Percentiles rank a stretch among this genome's conserved stretches.
Conservation (phyloP, 768 basidiomycete species). For the Porpolomopsis calyptriformis region DNA sequence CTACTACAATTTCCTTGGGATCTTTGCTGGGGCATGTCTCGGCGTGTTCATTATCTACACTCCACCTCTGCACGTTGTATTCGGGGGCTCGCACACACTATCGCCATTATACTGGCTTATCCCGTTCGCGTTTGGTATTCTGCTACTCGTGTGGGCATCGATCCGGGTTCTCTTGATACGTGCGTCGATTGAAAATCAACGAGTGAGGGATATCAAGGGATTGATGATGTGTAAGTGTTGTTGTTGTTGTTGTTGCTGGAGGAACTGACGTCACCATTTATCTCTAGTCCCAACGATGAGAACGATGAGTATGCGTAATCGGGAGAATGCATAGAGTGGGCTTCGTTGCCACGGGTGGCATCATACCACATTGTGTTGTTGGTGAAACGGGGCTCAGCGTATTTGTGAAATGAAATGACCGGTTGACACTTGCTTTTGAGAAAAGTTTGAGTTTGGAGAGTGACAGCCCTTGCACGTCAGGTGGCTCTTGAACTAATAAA, state of each 20-base stretch:
- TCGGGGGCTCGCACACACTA: constrained; percentile 47
- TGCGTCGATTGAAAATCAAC: constrained; percentile 42
- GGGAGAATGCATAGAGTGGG: constrained; percentile 9
- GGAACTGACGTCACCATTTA: not conserved
- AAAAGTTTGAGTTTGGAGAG: too few species aligned
- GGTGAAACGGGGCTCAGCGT: too few species aligned
- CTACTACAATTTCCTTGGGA: constrained; percentile 55
- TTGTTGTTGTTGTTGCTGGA: not conserved
- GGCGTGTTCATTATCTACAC: constrained; percentile 63
- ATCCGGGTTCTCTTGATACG: constrained; percentile 47
- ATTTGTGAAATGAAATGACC: too few species aligned
- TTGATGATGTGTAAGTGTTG: constrained; percentile 57
- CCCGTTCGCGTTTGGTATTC: constrained; percentile 44
- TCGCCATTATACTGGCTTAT: constrained; percentile 63
- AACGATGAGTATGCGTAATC: constrained; percentile 50
- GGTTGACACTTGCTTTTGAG: too few species aligned
- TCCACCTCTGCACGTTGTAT: constrained; percentile 58
- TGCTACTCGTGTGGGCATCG: constrained; percentile 48
- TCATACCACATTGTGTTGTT: too few species aligned
- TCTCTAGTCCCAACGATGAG: constrained; percentile 50
- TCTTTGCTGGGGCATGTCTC: constrained; percentile 48
- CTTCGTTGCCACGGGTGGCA: too few species aligned
- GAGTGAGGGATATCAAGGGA: constrained; percentile 56
- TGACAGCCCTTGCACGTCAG: too few species aligned
- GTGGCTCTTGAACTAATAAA: too few species aligned